Evolutionary conservation across 768 basidiomycete genomes (phyloP).

Genomic region (Pisolithus marmoratus): DNA sequence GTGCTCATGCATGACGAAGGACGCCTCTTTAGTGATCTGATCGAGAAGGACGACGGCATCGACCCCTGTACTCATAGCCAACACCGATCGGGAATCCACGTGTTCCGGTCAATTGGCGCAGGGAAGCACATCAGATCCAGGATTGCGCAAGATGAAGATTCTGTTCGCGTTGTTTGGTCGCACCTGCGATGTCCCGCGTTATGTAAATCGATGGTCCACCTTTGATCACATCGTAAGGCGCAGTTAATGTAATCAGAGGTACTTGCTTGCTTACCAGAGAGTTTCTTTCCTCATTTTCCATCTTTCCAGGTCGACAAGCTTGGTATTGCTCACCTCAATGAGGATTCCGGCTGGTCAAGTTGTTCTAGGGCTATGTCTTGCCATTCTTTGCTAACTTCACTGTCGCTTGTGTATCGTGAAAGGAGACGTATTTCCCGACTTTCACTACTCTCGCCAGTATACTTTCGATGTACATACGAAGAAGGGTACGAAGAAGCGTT

Average conservation of each 20-base stretch:
- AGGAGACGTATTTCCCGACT: conserved; percentile 81
- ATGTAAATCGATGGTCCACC: conserved; percentile 94
- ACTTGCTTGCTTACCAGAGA: conserved; percentile 74
- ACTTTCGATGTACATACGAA: no score
- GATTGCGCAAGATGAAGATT: conserved; percentile 83
- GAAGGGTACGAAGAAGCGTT: conserved; percentile 17
- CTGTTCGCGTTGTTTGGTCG: conserved; percentile 91
- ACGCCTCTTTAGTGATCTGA: conserved; percentile 86
- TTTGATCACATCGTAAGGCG: conserved; percentile 22
- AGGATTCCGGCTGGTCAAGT: conserved; percentile 69
- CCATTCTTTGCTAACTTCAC: conserved; percentile 65
- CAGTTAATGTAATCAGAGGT: not conserved
- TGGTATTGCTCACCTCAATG: conserved; percentile 58
- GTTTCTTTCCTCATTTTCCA: conserved; percentile 89
- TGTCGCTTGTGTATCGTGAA: conserved; percentile 92
- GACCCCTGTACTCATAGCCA: conserved; percentile 91
- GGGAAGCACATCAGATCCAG: conserved; percentile 85
- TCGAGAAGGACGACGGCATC: conserved; percentile 95
- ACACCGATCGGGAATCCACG: conserved; percentile 86
- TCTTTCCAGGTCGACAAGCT: conserved; percentile 38
- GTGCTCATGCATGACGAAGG: conserved; percentile 88
- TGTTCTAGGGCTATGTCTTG: conserved; percentile 66
- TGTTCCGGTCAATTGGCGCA: conserved; percentile 83
- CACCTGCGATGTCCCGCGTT: conserved; percentile 90
- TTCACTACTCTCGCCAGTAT: conserved; percentile 95